Conservation (phyloP, 2,329 filamentous ascomycete genomes). For the Hypomyces perniciosus region DNA sequence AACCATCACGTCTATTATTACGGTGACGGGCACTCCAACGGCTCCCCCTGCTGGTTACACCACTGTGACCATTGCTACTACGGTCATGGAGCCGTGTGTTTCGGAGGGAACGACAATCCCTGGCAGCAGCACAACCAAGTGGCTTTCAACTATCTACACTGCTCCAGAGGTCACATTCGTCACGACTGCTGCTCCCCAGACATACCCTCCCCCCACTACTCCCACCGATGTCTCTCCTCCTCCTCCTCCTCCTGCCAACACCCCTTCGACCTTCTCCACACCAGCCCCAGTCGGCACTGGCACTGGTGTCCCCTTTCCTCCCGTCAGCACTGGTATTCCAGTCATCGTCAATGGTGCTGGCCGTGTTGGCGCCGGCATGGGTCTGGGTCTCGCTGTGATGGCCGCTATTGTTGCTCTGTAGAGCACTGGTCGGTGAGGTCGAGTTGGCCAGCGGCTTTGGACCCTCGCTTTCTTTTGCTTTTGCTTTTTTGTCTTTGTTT, state of each 20-base stretch:
- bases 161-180: conserved; percentile 48
- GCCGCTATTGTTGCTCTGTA: conserved; percentile 43
- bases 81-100: conserved; percentile 46
- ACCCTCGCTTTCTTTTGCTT: conserved; percentile 1
- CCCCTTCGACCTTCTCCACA: background rate
- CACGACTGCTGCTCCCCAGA: conserved; percentile 16
- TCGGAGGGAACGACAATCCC: conserved; percentile 42
- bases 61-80: conserved; percentile 42
- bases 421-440: conserved; percentile 17
- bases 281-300: conserved; percentile 22
- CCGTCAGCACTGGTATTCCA: conserved; percentile 29
- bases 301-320: conserved; percentile 29
- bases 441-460: background rate
- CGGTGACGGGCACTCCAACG: conserved; percentile 46
- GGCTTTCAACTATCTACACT: conserved; percentile 45
- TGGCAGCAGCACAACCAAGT: conserved; percentile 40
- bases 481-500: conserved; percentile 2
- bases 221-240: conserved; percentile 1
- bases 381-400: conserved; percentile 40
- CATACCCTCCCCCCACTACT: conserved; percentile 21
- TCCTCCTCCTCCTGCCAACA: conserved; percentile 19
- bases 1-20: conserved; percentile 55
- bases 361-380: conserved; percentile 38
- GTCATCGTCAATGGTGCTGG: conserved; percentile 33
- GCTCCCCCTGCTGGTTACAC: conserved; percentile 45